Evolutionary conservation across 2,329 filamentous ascomycete genomes (phyloP), one percentile per base, ranked within the genome.

Genomic region (Colletotrichum tanaceti): DNA sequence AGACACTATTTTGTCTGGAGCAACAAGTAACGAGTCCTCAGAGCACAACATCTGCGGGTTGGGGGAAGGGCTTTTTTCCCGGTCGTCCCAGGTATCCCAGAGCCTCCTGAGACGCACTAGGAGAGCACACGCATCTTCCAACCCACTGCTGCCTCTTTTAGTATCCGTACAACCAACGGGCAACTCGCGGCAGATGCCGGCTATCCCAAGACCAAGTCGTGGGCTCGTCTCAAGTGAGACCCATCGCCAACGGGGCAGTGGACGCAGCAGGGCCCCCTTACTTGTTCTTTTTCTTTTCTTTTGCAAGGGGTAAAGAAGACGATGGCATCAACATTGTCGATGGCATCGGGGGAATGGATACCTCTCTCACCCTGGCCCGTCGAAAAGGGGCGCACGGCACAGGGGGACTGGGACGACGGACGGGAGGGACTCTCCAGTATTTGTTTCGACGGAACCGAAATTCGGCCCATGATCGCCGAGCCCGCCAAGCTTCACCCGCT

Each of bases 361-460:
- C 47, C 9, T 35, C 39, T 18, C 18, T 41, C 24, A 22, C 41
- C 49, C 49, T 35, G 41, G 61, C 32, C 54, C 32, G 54, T 46
- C 60, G 22, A 24, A 53, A 58, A 41, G 55, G 47, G 61, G 53
- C 22, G 38, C 49, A 39, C 28, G 50, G 63, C n/a, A 46, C 22
- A 47, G 18, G 57, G 57, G 57, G 28, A 22, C 14, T 9, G 16
- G 18, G 47, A 20, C 22, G 43, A 24, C 43, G 43, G 44, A 38
- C 14, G 10, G 35, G 53, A 32, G 35, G 13, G 22, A 38, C 28
- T 50, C 61, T 43, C 65, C 65, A 60, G 54, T 68, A 28, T 68
- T 68, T 60, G 65, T 68, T 68, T 68, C 61, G 55, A 65, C 43
- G 43, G 65, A 63, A 65, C 49, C 54, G 39, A 60, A 65, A 43